These are phyloP conservation scores for Boechera divaricarpa DNA, from an alignment of 345 rosid species.

Conservation along the genomic window DNA sequence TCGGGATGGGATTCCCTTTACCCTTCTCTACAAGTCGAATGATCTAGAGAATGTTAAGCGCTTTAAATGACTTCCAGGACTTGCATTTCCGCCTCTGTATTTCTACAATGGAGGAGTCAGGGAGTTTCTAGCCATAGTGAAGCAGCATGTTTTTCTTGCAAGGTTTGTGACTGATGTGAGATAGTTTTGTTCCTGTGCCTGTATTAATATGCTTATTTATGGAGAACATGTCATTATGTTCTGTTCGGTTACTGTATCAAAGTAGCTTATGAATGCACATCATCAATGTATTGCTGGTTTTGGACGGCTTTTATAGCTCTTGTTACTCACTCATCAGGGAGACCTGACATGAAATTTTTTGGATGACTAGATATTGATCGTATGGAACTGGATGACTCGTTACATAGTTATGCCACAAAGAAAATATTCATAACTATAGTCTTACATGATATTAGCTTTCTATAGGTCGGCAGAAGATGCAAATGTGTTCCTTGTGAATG, in stretches of 20 bases:
- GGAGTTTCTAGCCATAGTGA: constrained; percentile 83
- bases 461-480: constrained; percentile 93
- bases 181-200: background rate
- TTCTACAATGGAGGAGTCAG: constrained; percentile 94
- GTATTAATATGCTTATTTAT: constrained; percentile 28
- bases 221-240: background rate
- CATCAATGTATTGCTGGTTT: constrained; percentile 15
- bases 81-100: constrained; percentile 90
- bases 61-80: constrained; percentile 59
- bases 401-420: constrained; percentile 8
- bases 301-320: background rate
- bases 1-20: background rate
- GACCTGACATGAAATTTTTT: background rate
- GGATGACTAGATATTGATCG: background rate
- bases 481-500: constrained; percentile 87
- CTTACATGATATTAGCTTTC: constrained; percentile 30
- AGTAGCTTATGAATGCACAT: constrained; percentile 20
- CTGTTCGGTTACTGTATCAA: constrained; percentile 11
- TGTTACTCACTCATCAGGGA: constrained; percentile 15
- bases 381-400: constrained; percentile 31
- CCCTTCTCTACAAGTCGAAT: background rate
- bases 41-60: background rate
- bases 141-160: constrained; percentile 84
- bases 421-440: constrained; percentile 8
- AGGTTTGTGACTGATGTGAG: constrained; percentile 54